These are phyloP conservation scores for Auricularia cornea DNA, from an alignment of 768 basidiomycete genomes.

Conservation along the genomic window DNA sequence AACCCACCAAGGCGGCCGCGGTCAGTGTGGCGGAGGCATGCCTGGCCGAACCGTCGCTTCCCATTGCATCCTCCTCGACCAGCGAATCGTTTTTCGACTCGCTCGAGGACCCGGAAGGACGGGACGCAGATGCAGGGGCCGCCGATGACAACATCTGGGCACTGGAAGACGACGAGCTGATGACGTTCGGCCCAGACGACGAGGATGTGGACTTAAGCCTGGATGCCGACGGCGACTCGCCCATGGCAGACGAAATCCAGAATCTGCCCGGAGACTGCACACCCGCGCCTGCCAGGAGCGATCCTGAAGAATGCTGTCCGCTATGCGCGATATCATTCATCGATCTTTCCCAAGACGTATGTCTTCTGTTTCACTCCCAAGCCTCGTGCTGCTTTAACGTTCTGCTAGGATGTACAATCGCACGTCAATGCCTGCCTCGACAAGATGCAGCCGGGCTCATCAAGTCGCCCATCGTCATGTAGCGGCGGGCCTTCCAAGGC, in stretches of 20 bases:
- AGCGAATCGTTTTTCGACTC: too few species aligned
- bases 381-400: neutral
- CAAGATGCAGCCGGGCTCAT: slow-evolving; percentile 1
- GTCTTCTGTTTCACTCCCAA: slow-evolving; percentile 13
- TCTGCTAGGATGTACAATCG: slow-evolving; percentile 35
- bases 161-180: slow-evolving; percentile 63
- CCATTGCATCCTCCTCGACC: too few species aligned
- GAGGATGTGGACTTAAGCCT: slow-evolving; percentile 18
- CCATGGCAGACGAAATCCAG: slow-evolving; percentile 16
- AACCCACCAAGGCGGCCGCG: too few species aligned
- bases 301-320: slow-evolving; percentile 14
- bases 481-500: slow-evolving; percentile 1
- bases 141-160: slow-evolving; percentile 48
- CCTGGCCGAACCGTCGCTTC: too few species aligned
- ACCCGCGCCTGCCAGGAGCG: neutral
- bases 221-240: slow-evolving; percentile 18
- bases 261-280: neutral
- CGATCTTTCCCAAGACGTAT: slow-evolving; percentile 20
- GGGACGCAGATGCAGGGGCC: too few species aligned
- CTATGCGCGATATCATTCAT: slow-evolving; percentile 23
- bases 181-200: slow-evolving; percentile 24
- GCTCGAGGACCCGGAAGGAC: neutral
- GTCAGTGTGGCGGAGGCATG: too few species aligned
- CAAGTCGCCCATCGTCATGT: neutral
- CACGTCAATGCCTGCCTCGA: slow-evolving; percentile 58